Evolutionary conservation across 1,284 basidiomycete genomes (phyloP).

Genomic region (Rhodofomes roseus): DNA sequence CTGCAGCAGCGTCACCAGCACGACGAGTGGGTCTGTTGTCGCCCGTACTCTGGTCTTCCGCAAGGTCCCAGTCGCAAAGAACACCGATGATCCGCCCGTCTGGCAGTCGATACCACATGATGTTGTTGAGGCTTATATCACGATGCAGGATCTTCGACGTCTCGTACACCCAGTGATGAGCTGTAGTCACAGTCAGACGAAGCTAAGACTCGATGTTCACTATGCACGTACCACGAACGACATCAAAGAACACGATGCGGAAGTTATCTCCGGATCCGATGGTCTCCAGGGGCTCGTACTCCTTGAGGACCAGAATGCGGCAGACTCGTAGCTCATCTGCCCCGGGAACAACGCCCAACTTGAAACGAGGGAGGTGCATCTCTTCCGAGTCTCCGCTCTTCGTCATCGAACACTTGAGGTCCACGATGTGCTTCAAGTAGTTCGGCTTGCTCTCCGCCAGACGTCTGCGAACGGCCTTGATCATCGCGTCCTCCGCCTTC

Average conservation of each 20-base stretch:
- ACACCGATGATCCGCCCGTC: constrained; percentile 14
- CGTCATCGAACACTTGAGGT: background rate
- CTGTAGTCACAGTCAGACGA: background rate
- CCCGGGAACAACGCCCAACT: background rate
- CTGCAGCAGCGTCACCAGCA: background rate
- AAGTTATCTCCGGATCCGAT: background rate
- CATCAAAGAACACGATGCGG: background rate
- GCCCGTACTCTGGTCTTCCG: background rate
- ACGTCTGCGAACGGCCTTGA: background rate
- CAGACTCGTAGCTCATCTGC: background rate
- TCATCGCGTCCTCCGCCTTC: background rate
- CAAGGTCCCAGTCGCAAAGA: constrained; percentile 26
- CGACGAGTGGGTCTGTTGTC: background rate
- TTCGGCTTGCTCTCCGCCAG: background rate
- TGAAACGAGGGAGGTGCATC: background rate
- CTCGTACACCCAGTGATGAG: constrained; percentile 8
- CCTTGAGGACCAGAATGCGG: background rate
- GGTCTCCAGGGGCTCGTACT: background rate
- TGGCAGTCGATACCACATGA: constrained; percentile 22
- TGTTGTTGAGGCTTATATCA: constrained; percentile 25
- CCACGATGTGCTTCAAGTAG: background rate
- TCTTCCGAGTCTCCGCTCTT: background rate
- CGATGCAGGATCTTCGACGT: constrained; percentile 16
- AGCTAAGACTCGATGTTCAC: background rate
- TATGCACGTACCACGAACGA: background rate